Evolutionary conservation across 257 asterid species (phyloP).

Genomic region (Plantago ovata): DNA sequence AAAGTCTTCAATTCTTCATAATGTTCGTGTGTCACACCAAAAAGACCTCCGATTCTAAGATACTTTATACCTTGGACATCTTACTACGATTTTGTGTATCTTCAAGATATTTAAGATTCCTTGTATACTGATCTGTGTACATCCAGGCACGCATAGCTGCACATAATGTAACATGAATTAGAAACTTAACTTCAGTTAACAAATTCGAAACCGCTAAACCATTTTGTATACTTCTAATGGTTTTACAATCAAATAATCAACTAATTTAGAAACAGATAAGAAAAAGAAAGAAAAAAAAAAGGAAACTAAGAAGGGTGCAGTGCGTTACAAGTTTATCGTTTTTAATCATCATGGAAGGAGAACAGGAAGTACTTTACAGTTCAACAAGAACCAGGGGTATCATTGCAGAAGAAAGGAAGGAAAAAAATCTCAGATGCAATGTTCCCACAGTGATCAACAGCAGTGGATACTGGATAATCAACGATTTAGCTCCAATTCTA

Average conservation of each 20-base stretch:
- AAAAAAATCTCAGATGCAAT: too few species aligned
- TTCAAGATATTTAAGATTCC: constrained; percentile 47
- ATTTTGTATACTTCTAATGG: not conserved
- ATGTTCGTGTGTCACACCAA: constrained; percentile 52
- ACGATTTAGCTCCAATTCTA: too few species aligned
- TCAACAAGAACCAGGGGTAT: too few species aligned
- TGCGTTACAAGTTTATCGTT: not conserved
- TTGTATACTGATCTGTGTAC: constrained; percentile 66
- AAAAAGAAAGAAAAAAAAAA: too few species aligned
- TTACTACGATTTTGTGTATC: constrained; percentile 37
- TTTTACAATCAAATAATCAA: not conserved
- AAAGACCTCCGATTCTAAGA: constrained; percentile 67
- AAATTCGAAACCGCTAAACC: not conserved
- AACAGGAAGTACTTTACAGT: too few species aligned
- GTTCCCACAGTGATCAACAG: too few species aligned
- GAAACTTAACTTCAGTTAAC: not conserved
- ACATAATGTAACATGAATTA: constrained; percentile 18
- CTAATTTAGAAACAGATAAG: too few species aligned
- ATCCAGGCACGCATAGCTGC: constrained; percentile 84
- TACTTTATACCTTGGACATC: constrained; percentile 46
- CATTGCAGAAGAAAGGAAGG: too few species aligned
- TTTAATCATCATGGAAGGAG: too few species aligned
- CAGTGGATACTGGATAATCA: too few species aligned
- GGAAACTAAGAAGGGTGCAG: not conserved
- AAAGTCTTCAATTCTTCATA: constrained; percentile 45